Evolutionary conservation across 2,329 filamentous ascomycete genomes (phyloP), one percentile per base, ranked within the genome.

Genomic region (Thelonectria olida): DNA sequence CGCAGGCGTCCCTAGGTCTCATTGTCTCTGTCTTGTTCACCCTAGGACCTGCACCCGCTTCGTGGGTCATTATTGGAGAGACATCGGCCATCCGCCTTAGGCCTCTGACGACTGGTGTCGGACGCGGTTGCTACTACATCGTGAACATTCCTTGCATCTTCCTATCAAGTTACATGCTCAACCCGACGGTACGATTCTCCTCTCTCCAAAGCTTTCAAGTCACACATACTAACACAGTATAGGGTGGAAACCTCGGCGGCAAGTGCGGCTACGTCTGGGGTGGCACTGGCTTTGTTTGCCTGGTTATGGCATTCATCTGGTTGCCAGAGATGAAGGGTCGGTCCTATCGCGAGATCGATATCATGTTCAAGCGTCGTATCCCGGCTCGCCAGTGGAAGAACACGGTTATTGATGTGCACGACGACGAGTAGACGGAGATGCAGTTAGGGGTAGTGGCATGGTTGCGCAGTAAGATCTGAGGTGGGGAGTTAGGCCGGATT

Each of bases 131-230:
- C 12, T 90, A 90, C 81, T 90, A 90, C 76, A 68, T 88, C 5
- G 78, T 88, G 63, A 84, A 90, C 60, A 90, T 90, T 73, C 87
- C 88, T 68, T 88, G 85, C 70, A 90, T 90, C 71, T 90, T 87
- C 82, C 81, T 88, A 9, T 74, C 80, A 7, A 84, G 80, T 64
- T 87, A 83, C 69, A 86, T 89, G 84, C 85, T 89, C 64, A 89
- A 89, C 81, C 74, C 81, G 2, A 77, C 74, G 3, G 80, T 79
- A 77, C 66, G 78, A 48, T 44, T 42, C 7, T 65, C 27, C 15
- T 22, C 52, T 3, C 10, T 13, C 8, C 17, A 10, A 12, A 15
- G 17, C 17, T 28, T 39, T 28, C 9, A 1, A 45, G 19, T 55
- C 2, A 54, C 50, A 50, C 47, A 8, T 58, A 34, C 74, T 79